Conservation (phyloP, 2,329 filamentous ascomycete species). For the Sporothrix inflata region DNA sequence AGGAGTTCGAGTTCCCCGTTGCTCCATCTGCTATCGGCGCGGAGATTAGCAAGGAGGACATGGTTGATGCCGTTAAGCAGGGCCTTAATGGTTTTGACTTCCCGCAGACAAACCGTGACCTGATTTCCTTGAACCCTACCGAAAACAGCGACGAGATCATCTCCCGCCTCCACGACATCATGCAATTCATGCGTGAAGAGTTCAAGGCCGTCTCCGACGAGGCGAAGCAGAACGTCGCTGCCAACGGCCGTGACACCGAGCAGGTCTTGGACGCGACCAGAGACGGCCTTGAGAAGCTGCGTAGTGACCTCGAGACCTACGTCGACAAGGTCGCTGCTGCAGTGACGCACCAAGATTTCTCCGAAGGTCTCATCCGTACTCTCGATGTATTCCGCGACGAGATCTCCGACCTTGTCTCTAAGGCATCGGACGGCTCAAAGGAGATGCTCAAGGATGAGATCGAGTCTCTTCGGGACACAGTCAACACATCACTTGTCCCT, state of each 20-base stretch:
- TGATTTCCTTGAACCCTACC: constrained; percentile 45
- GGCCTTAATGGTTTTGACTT: constrained; percentile 58
- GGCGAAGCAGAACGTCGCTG: constrained; percentile 76
- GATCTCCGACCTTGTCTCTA: constrained; percentile 63
- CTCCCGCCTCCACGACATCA: constrained; percentile 65
- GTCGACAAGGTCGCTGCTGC: constrained; percentile 72
- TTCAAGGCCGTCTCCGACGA: constrained; percentile 64
- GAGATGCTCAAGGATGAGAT: constrained; percentile 81
- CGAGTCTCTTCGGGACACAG: constrained; percentile 75
- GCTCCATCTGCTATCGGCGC: constrained; percentile 58
- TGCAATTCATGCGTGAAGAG: constrained; percentile 61
- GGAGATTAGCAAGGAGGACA: constrained; percentile 63
- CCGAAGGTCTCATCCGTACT: constrained; percentile 67
- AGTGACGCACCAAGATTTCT: constrained; percentile 75
- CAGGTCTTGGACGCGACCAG: constrained; percentile 87
- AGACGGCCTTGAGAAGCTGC: constrained; percentile 81
- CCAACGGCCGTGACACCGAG: constrained; percentile 80
- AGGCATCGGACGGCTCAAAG: constrained; percentile 55
- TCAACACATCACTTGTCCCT: constrained; percentile 70
- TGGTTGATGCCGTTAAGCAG: constrained; percentile 66
- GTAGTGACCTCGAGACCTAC: constrained; percentile 78
- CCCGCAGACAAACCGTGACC: constrained; percentile 37
- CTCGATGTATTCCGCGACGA: constrained; percentile 70
- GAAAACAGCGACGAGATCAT: constrained; percentile 54
- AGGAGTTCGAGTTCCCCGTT: constrained; percentile 78